Conservation (phyloP, 441 rosid genomes). For the Populus hybrid region DNA sequence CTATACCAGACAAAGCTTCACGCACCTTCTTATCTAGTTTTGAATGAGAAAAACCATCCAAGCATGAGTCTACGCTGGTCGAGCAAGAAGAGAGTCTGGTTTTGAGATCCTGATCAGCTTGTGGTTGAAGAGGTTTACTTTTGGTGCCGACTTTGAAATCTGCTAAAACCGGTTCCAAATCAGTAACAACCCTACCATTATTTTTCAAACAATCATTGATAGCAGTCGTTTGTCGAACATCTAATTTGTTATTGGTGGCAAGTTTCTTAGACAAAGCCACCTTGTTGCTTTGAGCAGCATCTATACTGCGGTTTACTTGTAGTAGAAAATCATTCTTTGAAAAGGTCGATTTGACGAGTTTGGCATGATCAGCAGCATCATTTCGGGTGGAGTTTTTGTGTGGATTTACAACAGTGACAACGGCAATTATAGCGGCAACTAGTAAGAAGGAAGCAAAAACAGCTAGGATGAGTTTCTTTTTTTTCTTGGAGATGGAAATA, state of each 20-base stretch:
- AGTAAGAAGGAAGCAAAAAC: constrained; percentile 20
- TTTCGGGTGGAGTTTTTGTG: constrained; percentile 11
- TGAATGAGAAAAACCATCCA: constrained; percentile 71
- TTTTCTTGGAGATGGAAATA: constrained; percentile 8
- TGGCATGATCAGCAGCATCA: background rate
- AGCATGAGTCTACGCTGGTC: constrained; percentile 71
- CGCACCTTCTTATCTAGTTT: constrained; percentile 41
- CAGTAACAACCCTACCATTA: constrained; percentile 55
- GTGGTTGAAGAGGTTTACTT: background rate
- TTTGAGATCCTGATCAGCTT: constrained; percentile 50
- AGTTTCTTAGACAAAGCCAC: constrained; percentile 43
- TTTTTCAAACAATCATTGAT: constrained; percentile 67
- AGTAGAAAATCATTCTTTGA: constrained; percentile 25
- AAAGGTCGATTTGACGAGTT: too few species aligned
- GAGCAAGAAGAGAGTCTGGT: constrained; percentile 69
- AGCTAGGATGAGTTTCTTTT: constrained; percentile 12
- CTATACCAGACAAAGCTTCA: constrained; percentile 30
- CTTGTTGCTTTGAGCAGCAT: constrained; percentile 48
- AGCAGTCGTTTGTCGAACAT: constrained; percentile 41
- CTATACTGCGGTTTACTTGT: constrained; percentile 43
- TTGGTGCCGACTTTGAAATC: constrained; percentile 46
- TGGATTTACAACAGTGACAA: constrained; percentile 31
- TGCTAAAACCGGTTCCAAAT: constrained; percentile 42
- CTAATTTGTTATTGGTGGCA: constrained; percentile 22
- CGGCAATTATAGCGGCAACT: constrained; percentile 9